phyloP scores from a whole-genome alignment of 495 filamentous ascomycete genomes.

The Symbiotaphrina buchneri region DNA sequence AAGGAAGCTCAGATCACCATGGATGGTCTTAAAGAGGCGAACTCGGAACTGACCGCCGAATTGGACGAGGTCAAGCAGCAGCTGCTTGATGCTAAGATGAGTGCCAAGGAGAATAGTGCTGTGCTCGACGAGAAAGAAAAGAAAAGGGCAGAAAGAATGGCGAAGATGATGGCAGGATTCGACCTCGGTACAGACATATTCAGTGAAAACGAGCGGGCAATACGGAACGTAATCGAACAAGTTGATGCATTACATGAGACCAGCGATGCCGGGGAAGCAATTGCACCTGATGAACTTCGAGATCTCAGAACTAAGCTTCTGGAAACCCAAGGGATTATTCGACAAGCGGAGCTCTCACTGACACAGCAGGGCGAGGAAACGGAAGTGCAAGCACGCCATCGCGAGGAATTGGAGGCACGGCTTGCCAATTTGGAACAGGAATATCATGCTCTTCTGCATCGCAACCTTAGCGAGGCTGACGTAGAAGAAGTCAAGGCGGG shows the following conservation, averaged over 20 bases:
- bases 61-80: slow-evolving; percentile 94
- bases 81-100: slow-evolving; percentile 86
- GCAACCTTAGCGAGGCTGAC: slow-evolving; percentile 58
- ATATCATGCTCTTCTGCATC: slow-evolving; percentile 59
- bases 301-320: slow-evolving; percentile 54
- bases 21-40: slow-evolving; percentile 91
- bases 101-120: slow-evolving; percentile 73
- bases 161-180: slow-evolving; percentile 98
- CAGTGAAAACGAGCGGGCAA: slow-evolving; percentile 69
- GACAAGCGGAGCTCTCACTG: slow-evolving; percentile 73
- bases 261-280: slow-evolving; percentile 48
- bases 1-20: slow-evolving; percentile 95
- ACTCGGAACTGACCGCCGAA: slow-evolving; percentile 73
- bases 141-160: slow-evolving; percentile 97
- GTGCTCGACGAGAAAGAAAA: slow-evolving; percentile 89
- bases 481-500: slow-evolving; percentile 62
- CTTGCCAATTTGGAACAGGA: slow-evolving; percentile 50
- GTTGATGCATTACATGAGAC: slow-evolving; percentile 59
- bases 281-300: slow-evolving; percentile 61
- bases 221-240: slow-evolving; percentile 59
- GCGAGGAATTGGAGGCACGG: slow-evolving; percentile 50
- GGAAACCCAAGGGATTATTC: slow-evolving; percentile 78
- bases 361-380: slow-evolving; percentile 39
- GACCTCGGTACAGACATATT: slow-evolving; percentile 79
- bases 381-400: slow-evolving; percentile 37